Conservation (phyloP, 306 rosid genomes). For the Vigna hirtella region DNA sequence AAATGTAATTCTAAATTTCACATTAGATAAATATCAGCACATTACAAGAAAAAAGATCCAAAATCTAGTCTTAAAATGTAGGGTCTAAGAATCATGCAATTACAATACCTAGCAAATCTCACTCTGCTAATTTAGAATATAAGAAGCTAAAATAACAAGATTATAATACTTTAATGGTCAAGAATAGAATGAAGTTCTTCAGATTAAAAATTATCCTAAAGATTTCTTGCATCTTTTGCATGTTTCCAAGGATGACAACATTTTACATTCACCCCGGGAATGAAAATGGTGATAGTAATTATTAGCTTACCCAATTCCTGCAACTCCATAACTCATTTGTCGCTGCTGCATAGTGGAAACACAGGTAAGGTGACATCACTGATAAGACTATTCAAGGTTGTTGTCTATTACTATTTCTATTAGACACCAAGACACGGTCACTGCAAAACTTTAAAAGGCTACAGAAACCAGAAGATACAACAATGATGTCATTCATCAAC, state of each 20-base stretch:
- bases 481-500: constrained; percentile 35
- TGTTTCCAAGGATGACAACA: neutral
- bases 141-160: too few species aligned
- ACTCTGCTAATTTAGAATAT: too few species aligned
- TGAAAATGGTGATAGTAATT: neutral
- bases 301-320: neutral
- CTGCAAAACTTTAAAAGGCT: constrained; percentile 26
- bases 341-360: neutral
- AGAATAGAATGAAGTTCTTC: too few species aligned
- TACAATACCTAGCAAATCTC: too few species aligned
- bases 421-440: neutral
- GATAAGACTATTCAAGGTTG: neutral
- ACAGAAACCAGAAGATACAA: constrained; percentile 13
- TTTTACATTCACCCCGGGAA: neutral
- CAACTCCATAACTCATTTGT: constrained; percentile 4
- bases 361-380: neutral
- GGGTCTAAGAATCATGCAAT: too few species aligned
- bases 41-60: too few species aligned
- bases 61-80: too few species aligned
- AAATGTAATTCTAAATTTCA: too few species aligned
- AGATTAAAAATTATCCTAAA: too few species aligned
- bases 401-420: neutral
- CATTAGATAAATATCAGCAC: too few species aligned
- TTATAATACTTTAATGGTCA: too few species aligned
- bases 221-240: too few species aligned